These are phyloP conservation scores for Physcomitrium patens DNA, from an alignment of 225 moss, liverwort and hornwort species.

Conservation along the genomic window DNA sequence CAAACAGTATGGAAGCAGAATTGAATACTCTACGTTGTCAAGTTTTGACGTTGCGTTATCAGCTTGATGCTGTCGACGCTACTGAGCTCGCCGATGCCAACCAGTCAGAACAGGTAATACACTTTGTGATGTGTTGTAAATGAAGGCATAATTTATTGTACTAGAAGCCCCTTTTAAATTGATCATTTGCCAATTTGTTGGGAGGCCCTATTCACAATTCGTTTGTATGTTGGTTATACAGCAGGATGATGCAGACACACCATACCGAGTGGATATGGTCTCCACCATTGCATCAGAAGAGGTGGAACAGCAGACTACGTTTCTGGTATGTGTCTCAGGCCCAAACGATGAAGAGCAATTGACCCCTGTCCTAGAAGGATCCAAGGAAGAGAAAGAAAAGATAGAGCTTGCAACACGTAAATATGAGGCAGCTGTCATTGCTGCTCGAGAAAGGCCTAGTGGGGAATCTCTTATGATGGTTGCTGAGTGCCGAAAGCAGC, in stretches of 20 bases:
- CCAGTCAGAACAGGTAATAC: slow-evolving; percentile 51
- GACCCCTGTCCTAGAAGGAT: slow-evolving; percentile 42
- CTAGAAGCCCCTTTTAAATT: neutral
- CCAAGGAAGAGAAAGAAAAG: slow-evolving; percentile 55
- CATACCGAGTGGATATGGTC: slow-evolving; percentile 72
- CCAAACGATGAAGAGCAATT: slow-evolving; percentile 68
- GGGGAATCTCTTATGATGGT: slow-evolving; percentile 61
- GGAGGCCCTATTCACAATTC: slow-evolving; percentile 20
- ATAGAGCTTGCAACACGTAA: slow-evolving; percentile 53
- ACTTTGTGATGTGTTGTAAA: slow-evolving; percentile 1
- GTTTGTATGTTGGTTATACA: slow-evolving; percentile 23
- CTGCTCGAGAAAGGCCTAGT: slow-evolving; percentile 58
- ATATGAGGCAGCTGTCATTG: slow-evolving; percentile 59
- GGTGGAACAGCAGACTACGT: slow-evolving; percentile 63
- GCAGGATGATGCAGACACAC: slow-evolving; percentile 62
- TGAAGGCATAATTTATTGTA: slow-evolving; percentile 7
- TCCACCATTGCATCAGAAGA: slow-evolving; percentile 69
- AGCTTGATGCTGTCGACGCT: slow-evolving; percentile 69
- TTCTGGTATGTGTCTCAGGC: slow-evolving; percentile 68
- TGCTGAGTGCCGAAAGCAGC: slow-evolving; percentile 69
- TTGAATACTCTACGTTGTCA: slow-evolving; percentile 68
- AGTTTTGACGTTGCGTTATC: slow-evolving; percentile 66
- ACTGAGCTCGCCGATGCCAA: slow-evolving; percentile 49
- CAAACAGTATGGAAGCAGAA: slow-evolving; percentile 65
- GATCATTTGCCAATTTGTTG: slow-evolving; percentile 3